phyloP scores from a whole-genome alignment of 305 asterid species.

The Petunia hybrid region DNA sequence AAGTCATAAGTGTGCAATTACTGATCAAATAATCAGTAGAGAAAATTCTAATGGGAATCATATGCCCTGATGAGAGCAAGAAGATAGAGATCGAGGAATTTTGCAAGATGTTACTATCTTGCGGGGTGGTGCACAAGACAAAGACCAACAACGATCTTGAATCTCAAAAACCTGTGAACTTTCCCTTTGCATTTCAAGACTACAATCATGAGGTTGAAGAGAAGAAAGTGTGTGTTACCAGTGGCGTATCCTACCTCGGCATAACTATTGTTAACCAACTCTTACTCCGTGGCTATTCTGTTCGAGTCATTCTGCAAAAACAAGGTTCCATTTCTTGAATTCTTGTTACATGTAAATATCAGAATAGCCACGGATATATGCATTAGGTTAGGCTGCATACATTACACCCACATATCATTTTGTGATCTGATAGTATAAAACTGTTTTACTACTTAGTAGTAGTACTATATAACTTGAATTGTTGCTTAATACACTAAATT shows the following conservation, averaged over 20 bases:
- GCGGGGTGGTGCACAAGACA: conserved; percentile 69
- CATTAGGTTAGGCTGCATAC: too few relatives aligned
- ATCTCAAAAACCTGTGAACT: neutral
- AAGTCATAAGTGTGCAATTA: neutral
- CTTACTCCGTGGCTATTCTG: conserved; percentile 80
- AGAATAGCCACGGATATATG: too few relatives aligned
- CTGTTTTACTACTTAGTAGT: neutral
- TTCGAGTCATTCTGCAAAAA: conserved; percentile 75
- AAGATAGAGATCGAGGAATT: conserved; percentile 78
- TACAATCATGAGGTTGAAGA: conserved; percentile 28
- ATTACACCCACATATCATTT: neutral
- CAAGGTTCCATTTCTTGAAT: conserved; percentile 55
- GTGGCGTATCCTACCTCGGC: conserved; percentile 88
- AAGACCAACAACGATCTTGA: conserved; percentile 54
- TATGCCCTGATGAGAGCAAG: conserved; percentile 57
- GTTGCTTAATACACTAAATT: neutral
- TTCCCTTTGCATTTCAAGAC: neutral
- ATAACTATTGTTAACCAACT: conserved; percentile 86
- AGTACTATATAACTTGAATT: neutral
- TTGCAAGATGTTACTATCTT: conserved; percentile 74
- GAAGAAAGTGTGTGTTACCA: conserved; percentile 82
- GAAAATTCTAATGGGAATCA: conserved; percentile 62
- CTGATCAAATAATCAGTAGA: neutral
- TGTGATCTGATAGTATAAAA: neutral
- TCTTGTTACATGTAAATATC: too few relatives aligned